Evolutionary conservation across 2,329 filamentous ascomycete genomes (phyloP), one percentile per base, ranked within the genome.

Genomic region (Fusarium anthophilum): DNA sequence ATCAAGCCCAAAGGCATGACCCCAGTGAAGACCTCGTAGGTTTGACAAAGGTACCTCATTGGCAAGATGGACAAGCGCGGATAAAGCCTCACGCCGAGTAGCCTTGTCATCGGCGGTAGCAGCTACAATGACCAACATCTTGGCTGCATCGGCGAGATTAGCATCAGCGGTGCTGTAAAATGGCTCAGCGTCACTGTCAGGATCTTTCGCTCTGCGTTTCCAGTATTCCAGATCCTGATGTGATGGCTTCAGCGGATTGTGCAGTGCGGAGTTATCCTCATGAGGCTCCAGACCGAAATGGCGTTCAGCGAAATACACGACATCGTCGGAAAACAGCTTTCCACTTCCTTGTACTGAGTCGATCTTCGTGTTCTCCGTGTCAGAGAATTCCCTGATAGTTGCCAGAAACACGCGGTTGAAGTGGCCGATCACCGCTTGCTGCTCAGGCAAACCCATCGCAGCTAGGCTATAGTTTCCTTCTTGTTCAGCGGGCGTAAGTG

Each of bases 271-370:
- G 30, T 62, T 65, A 7, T 17, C 15, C 4, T 53, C 38, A 11
- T 65, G 38, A 1, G 62, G 45, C 1, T 3, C 45, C 1, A 65
- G 62, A 0, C 44, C 56, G 3, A 65, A 9, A 0, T 35, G 11
- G 2, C n/a, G 38, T 1, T 65, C 56, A 5, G 62, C 20, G 14
- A 28, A 62, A 1, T 39, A 26, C 0, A 65, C n/a, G 0, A 65
- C 38, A 15, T 45, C 7, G 0, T 62, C 56, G 2, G 56, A 53
- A n/a, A 65, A 62, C 0, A 62, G 8, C 3, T 35, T 45, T 38
- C 11, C 45, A 17, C 2, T 8, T 0, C 1, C 5, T 11, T 6
- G 3, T 11, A 1, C 1, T 14, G 8, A 1, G 0, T 53, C 13
- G 15, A 45, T 15, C 4, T 63, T 60, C 1, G 17, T 26, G 3